These are phyloP conservation scores for Tricholoma terreum DNA, from an alignment of 768 basidiomycete species.

Conservation along the genomic window DNA sequence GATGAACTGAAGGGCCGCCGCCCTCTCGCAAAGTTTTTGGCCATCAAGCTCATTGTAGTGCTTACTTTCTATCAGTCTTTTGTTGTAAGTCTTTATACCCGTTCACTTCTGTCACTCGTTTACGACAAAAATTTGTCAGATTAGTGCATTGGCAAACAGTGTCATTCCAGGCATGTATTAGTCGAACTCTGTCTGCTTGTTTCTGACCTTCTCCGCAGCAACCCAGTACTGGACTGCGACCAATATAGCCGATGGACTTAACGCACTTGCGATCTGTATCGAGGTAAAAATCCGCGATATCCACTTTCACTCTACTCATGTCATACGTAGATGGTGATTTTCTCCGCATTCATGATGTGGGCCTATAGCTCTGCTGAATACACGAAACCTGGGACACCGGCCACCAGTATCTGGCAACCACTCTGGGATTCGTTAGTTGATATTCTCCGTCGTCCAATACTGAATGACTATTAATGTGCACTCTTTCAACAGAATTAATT, in stretches of 20 bases:
- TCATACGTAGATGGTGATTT: conserved; percentile 72
- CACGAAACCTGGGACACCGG: conserved; percentile 33
- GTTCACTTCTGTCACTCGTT: neutral
- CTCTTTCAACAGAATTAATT: conserved; percentile 30
- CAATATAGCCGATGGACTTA: conserved; percentile 83
- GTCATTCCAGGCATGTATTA: conserved; percentile 60
- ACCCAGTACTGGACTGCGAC: conserved; percentile 80
- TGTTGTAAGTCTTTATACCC: conserved; percentile 43
- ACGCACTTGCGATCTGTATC: conserved; percentile 77
- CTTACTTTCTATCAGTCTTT: conserved; percentile 88
- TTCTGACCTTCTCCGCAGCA: conserved; percentile 31
- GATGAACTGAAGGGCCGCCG: conserved; percentile 74
- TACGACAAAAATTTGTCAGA: conserved; percentile 36
- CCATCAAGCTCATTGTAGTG: conserved; percentile 86
- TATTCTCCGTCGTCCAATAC: neutral
- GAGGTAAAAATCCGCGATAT: conserved; percentile 50
- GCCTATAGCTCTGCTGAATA: conserved; percentile 78
- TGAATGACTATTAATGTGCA: neutral
- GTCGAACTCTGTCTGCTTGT: neutral
- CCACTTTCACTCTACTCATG: neutral
- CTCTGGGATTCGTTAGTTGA: conserved; percentile 63
- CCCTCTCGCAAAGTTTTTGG: conserved; percentile 81
- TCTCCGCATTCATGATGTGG: conserved; percentile 77
- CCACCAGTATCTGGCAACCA: conserved; percentile 65
- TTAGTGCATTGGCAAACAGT: conserved; percentile 58